Evolutionary conservation across 768 basidiomycete genomes (phyloP), one percentile per base, ranked within the genome.

Genomic region (Obba rivulosa): DNA sequence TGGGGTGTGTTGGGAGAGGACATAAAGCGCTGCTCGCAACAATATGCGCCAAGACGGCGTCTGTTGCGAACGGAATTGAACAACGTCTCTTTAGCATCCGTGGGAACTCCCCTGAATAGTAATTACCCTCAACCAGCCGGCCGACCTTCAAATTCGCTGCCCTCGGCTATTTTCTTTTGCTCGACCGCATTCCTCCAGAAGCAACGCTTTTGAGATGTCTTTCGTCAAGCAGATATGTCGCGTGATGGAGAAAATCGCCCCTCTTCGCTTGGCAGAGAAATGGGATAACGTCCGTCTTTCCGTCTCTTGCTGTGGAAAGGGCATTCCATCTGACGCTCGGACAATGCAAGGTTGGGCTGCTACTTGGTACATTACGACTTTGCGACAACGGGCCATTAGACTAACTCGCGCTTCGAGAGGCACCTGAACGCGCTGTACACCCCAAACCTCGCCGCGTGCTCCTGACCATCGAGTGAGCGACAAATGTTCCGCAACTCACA

Each of bases 231-330:
- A 73, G 25, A 78, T 85, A 10, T 78, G 76, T 56, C 74, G 69
- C 37, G 81, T 83, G 0, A 86, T 92, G 84, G 85, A 88, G 53
- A 77, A 81, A 22, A 87, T 96, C 54, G 92, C 93, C 1, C 94
- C 94, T 3, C 75, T 92, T 18, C 73, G 79, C 34, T 74, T 96
- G 8, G 93, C 94, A 16, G 92, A 87, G 55, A 80, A 77, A 52
- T 97, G 94, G 92, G 94, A 97, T 61, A 97, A 97, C 68, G 93
- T 96, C 55, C 69, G 87, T 69, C 31, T 31, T 13, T 31, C 28
- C 13, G 13, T 31, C 5, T 13, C 5, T 13, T 31, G 28, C 28
- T 31, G 13, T 31, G 7, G 28, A 5, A 31, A 5, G 28, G 13
- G 46, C 45, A 45, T 23, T 45, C 34, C 11, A 43, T 40, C 13